These are phyloP conservation scores for Entomophthora muscae DNA, from an alignment of 371 early-diverging fungal genomes.

Conservation along the genomic window DNA sequence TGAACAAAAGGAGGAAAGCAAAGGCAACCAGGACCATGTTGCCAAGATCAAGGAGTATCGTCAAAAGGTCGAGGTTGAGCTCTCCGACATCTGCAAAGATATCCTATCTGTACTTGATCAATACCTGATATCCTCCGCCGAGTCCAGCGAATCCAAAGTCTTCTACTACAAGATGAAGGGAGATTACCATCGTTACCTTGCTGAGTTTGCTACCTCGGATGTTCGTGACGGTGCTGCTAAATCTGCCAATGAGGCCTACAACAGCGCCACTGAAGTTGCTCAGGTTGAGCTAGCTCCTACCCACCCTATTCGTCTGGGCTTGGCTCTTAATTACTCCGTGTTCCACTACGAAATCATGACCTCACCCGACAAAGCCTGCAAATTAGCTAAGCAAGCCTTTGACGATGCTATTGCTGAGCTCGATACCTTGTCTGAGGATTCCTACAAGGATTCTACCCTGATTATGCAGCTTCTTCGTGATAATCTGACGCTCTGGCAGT, in stretches of 20 bases:
- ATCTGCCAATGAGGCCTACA: conserved; percentile 59
- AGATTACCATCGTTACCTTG: conserved; percentile 82
- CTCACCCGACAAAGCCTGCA: conserved; percentile 59
- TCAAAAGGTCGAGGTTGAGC: conserved; percentile 53
- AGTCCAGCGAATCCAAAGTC: conserved; percentile 60
- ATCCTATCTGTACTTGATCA: conserved; percentile 58
- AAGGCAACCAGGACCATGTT: conserved; percentile 46
- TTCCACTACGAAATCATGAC: conserved; percentile 86
- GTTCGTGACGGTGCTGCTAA: conserved; percentile 45
- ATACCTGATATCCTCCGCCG: conserved; percentile 45
- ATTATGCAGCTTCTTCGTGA: conserved; percentile 85
- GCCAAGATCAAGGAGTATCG: conserved; percentile 55
- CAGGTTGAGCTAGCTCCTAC: conserved; percentile 51
- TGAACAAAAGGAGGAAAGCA: conserved; percentile 74
- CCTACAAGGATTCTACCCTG: conserved; percentile 77
- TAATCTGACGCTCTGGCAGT: conserved; percentile 79
- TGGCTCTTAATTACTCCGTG: conserved; percentile 81
- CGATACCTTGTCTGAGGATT: conserved; percentile 65
- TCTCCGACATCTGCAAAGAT: conserved; percentile 60
- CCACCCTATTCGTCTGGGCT: conserved; percentile 77
- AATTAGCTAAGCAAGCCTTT: conserved; percentile 72
- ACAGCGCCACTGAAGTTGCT: conserved; percentile 56
- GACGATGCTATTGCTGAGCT: conserved; percentile 74
- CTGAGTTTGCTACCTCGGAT: conserved; percentile 62
- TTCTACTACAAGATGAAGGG: conserved; percentile 81